Base-by-base conservation (phyloP, 257 asterid species). In the Gynochthodes officinalis region DNA sequence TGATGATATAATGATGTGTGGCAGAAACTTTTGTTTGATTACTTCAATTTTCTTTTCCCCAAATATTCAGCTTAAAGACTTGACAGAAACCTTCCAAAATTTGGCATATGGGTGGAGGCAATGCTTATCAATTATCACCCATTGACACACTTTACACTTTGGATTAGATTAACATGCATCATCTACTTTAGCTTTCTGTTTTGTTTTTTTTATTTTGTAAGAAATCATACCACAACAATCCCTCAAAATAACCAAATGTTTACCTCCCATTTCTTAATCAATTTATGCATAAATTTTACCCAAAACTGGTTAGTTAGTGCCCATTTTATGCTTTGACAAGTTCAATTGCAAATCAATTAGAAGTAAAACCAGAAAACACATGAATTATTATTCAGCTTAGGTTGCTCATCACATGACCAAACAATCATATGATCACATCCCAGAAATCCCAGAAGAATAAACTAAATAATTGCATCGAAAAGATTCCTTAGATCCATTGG, bases 401-500 rank as follows among this genome's bases (percentile, higher is more conserved):
- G 27, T 33, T 52, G n/a, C 11, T 52, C 19, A 69, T 68, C 37
- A 5, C 15, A 53, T 14, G 12, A 2, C 16, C 53, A 55, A 63
- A 63, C 30, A 53, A 21, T 50, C 55, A 53, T 53, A 23, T 21
- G 30, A 53, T 27, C 48, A 49, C 3, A 8, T 16, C 28, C 32
- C 58, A 49, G 1, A 58, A 59, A 59, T 14, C 48, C 23, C 12
- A 67, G 2, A 15, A 68, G 27, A 13, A 10, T 30, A 16, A 25
- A 70, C 15, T 12, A n/a, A 40, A 69, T 35, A 43, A 52, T n/a
- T 39, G 39, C 50, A 53, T 13, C n/a, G 10, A 2, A 71, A 71
- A 60, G 69, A 72, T 44, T 44, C 69, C 42, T 43, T 32, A n/a
- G 63, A 49, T 62, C n/a, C 32, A 46, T 46, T 46, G 63, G 63